phyloP scores from a whole-genome alignment of 768 basidiomycete species.

The Albatrellus ellisii region DNA sequence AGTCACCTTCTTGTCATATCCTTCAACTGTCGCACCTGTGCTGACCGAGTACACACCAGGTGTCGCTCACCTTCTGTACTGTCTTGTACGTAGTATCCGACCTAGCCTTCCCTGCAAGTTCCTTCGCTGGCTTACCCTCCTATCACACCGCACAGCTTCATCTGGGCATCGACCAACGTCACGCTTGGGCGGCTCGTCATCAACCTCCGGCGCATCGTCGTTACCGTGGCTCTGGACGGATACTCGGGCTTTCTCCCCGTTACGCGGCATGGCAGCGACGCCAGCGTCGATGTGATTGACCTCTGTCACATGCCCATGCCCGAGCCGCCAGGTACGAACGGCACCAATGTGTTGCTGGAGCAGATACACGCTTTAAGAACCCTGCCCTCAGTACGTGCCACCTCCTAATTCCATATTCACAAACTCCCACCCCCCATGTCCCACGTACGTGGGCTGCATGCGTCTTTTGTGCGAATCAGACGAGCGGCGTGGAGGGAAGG shows the following conservation, averaged over 20 bases:
- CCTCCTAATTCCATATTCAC: too few species aligned
- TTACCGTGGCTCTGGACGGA: neutral
- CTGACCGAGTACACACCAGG: neutral
- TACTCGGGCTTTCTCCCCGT: too few species aligned
- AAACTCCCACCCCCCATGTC: too few species aligned
- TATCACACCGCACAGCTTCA: neutral
- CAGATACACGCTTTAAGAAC: too few species aligned
- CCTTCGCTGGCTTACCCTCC: neutral
- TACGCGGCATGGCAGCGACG: neutral
- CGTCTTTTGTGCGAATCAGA: too few species aligned
- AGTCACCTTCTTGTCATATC: neutral
- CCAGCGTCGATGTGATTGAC: neutral
- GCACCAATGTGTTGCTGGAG: too few species aligned
- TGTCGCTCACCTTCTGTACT: neutral
- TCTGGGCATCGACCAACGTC: neutral
- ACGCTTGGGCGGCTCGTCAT: slow-evolving; percentile 1
- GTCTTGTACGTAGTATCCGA: neutral
- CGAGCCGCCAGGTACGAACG: too few species aligned
- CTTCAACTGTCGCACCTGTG: neutral
- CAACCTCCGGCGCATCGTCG: neutral
- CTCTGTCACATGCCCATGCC: too few species aligned
- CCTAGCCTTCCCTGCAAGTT: neutral
- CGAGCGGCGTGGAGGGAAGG: too few species aligned
- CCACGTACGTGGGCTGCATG: too few species aligned
- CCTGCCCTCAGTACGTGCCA: too few species aligned